Conservation (phyloP, 768 basidiomycete genomes). For the Podaxis sp. region DNA sequence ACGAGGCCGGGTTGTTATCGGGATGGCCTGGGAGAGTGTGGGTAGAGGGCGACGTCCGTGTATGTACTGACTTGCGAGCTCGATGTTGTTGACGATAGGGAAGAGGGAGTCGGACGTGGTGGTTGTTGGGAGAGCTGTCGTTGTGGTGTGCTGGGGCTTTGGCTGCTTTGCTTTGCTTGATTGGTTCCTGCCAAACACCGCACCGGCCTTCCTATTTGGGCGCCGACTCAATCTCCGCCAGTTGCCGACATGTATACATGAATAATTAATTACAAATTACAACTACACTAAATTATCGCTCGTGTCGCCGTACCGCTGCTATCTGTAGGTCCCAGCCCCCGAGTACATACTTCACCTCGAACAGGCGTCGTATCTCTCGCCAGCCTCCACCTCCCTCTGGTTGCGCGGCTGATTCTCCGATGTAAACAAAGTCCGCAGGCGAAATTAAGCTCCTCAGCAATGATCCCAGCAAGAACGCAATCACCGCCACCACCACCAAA, state of each 20-base stretch:
- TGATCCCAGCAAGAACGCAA: constrained; percentile 91
- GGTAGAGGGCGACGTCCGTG: constrained; percentile 1
- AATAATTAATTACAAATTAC: constrained; percentile 12
- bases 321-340: constrained; percentile 90
- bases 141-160: constrained; percentile 14
- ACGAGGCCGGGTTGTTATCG: constrained; percentile 1
- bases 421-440: constrained; percentile 89
- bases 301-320: constrained; percentile 78
- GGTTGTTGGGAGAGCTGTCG: constrained; percentile 14
- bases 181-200: constrained; percentile 17
- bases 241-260: constrained; percentile 16
- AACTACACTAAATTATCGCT: constrained; percentile 20
- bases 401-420: constrained; percentile 58
- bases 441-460: constrained; percentile 84
- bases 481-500: constrained; percentile 75
- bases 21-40: background rate
- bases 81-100: constrained; percentile 5
- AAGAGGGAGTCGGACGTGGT: constrained; percentile 8
- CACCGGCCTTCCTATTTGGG: constrained; percentile 12
- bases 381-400: constrained; percentile 61
- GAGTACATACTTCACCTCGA: constrained; percentile 79
- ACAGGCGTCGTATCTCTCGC: constrained; percentile 80
- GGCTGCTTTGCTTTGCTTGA: constrained; percentile 13
- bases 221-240: constrained; percentile 28
- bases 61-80: background rate